Base-by-base conservation (phyloP, 2,329 filamentous ascomycete species). In the Thermothelomyces thermophilus region DNA sequence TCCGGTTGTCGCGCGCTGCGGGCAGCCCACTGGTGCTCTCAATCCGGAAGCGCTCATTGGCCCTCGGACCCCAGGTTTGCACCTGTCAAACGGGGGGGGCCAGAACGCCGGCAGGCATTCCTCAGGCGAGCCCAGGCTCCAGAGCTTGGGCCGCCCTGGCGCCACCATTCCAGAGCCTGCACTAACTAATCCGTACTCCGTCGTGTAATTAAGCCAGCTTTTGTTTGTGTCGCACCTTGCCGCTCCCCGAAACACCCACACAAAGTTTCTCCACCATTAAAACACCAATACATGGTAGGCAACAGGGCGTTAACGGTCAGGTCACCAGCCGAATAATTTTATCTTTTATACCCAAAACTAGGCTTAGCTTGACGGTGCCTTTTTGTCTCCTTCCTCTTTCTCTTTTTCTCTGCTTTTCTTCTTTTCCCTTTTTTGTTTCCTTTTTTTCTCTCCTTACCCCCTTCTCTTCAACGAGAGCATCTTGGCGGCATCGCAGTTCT, bases 71-170 rank as follows among this genome's bases (percentile, higher is more conserved):
- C 30, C 28, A 19, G 41, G 35, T 26, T 43, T 46, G 52, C 53
- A 54, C 34, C 45, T 28, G 31, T 50, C 50, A 47, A 51, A 55
- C 54, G 16, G 28, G 30, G 13, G 34, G 36, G 22, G 16, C 58
- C 53, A 58, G 56, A 55, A 50, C 50, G 17, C 48, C 44, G 50
- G 46, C 50, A 47, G 41, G 36, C 20, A 14, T 36, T 13, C 39
- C 53, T 60, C 56, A 57, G 51, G 46, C 51, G 47, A 61, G 58
- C 49, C 43, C 41, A 33, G 17, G n/a, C 50, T 22, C 9, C 22
- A 19, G 37, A 46, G 48, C 48, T 52, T 40, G 41, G 49, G 33
- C 48, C 39, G 34, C 22, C 16, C 56, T 55, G 53, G 56, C 57
- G 48, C 58, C 54, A 59, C 49, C 26, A 46, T 26, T 28, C 24